Base-by-base conservation (phyloP, 805 yeast species). In the Hanseniaspora clermontiae region DNA sequence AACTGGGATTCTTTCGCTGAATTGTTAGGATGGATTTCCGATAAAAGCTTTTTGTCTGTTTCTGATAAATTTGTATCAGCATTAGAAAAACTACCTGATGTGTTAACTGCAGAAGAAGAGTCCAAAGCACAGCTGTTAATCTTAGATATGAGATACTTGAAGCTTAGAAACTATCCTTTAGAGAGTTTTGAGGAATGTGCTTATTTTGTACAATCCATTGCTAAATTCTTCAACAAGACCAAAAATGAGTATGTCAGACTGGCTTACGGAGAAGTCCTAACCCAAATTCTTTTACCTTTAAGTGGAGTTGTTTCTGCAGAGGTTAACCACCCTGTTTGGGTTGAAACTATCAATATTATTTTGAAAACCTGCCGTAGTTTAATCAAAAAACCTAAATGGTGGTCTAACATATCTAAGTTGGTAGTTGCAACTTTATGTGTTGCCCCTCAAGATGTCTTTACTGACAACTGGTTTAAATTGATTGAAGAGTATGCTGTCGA, bases 281-380 rank as follows among this genome's bases (percentile, higher is more conserved):
- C 84, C 57, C 82, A 80, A 54, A 75, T 93, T 29, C 70, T 93
- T 2, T 70, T 88, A 43, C 95, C 97, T 0, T 68, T 93, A 27
- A 95, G 97, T 0, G 91, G 87, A 9, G 75, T 81, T 1, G 74
- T 90, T 36, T 87, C 96, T 0, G 97, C 96, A 0, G 99, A 93
- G 66, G 90, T 88, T 0, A 91, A 93, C 64, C 95, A 91, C 66
- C 98, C 98, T 3, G 81, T 84, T 1, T 93, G 98, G 99, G 82
- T 83, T 0, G 86, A 81, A 43, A 93, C 96, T 0, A 78, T 88
- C 55, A 77, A 77, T 24, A 70, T 74, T 19, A 79, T 91, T 14
- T 82, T 78, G 66, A 68, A 73, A 15, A 78, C 77, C 15, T 75
- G 74, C 43, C 68, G 66, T 57, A 77, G 71, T 50, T 74, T 77